Evolutionary conservation across 148 eudicot genomes (phyloP).

Genomic region (Spergularia bocconei): DNA sequence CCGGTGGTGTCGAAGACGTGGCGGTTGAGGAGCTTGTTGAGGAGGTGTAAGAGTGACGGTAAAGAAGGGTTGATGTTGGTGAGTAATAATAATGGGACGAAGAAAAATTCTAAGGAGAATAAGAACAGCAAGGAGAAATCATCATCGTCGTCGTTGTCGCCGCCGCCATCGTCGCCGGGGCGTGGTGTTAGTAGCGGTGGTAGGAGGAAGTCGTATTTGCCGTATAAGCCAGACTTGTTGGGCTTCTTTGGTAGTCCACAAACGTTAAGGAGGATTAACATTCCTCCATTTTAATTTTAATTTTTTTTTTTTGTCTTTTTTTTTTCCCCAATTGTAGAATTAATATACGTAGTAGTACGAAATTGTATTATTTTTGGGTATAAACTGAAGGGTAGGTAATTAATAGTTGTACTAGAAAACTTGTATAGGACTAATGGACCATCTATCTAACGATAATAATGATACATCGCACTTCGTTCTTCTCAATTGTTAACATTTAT

Average conservation of each 20-base stretch:
- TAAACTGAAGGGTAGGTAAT: no score
- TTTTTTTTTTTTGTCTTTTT: neutral
- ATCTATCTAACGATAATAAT: no score
- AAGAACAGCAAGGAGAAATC: neutral
- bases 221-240: constrained; percentile 14
- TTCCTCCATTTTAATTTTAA: constrained; percentile 3
- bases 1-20: constrained; percentile 8
- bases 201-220: constrained; percentile 19
- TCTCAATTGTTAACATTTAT: no score
- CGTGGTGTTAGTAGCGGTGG: neutral
- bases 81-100: neutral
- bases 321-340: neutral
- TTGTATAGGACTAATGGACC: no score
- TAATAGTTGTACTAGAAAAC: no score
- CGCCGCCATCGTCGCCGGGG: neutral
- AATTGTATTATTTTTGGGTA: no score
- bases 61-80: constrained; percentile 16
- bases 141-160: neutral
- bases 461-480: no score
- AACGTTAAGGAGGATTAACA: constrained; percentile 2
- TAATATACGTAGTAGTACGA: no score
- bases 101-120: no score
- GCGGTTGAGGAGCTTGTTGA: constrained; percentile 15
- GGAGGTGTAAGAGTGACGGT: constrained; percentile 12
- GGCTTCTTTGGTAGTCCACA: constrained; percentile 17